Base-by-base conservation (phyloP, 805 yeast genomes). In the Candida alai region DNA sequence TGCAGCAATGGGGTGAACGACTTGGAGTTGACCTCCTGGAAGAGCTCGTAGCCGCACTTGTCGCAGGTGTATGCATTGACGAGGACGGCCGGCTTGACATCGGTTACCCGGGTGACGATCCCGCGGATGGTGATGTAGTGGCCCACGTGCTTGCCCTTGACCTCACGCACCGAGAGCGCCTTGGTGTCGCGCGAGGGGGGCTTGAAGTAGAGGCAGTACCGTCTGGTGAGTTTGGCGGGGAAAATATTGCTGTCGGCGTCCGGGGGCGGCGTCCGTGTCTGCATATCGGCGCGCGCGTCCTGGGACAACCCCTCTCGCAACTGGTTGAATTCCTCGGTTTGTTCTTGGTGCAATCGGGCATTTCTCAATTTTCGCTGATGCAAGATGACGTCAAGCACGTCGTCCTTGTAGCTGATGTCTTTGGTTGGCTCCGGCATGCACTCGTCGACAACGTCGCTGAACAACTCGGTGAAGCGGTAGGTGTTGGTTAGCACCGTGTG, bases 21-120 rank as follows among this genome's bases (percentile, higher is more conserved):
- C 54, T 80, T 78, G 13, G 89, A 65, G 44, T 76, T 80, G 45
- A 93, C 95, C 57, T 94, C 97, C 65, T 93, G 97, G 71, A 94
- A 93, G 34, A 87, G 79, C 62, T 93, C 99, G 60, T 76, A 83
- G 30, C 98, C 99, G 70, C 99, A 93, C 49, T 84, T 84, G 56
- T 93, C 98, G 65, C 99, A 93, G 5, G 97, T 86, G 56, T 90
- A 94, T 1, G 98, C 97, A 49, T 83, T 87, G 35, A 93, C 97
- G 40, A 76, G 68, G 6, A 93, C 85, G 5, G 86, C 70, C 4
- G 99, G 99, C 58, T 89, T 90, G 28, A 93, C 98, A 57, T 93
- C 99, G 2, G 95, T 82, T 4, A 89, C 96, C 45, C 98, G 73
- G 6, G 97, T 93, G 32, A 90, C 87, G 45, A 93, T 89, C 37